These are phyloP conservation scores for Schizonepeta tenuifolia DNA, from an alignment of 257 asterid species.

Conservation along the genomic window DNA sequence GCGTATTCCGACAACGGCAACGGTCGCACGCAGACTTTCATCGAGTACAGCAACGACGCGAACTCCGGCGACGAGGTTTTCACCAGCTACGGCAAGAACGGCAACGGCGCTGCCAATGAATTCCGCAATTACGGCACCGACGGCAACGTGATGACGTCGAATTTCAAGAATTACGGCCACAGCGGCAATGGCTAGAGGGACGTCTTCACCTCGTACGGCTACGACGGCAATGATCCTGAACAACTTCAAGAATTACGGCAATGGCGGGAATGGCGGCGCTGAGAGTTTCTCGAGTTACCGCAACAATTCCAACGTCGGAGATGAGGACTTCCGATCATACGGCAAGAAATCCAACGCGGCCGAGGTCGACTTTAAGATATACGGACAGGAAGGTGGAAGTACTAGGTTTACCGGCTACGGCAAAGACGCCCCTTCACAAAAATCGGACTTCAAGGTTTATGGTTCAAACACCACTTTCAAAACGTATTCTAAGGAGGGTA, in stretches of 20 bases:
- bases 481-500: slow-evolving; percentile 52
- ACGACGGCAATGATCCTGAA: slow-evolving; percentile 52
- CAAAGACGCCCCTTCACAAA: slow-evolving; percentile 28
- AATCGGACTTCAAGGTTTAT: slow-evolving; percentile 49
- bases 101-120: slow-evolving; percentile 54
- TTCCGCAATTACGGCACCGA: slow-evolving; percentile 54
- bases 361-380: slow-evolving; percentile 46
- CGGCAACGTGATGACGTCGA: slow-evolving; percentile 60
- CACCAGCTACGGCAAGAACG: slow-evolving; percentile 64
- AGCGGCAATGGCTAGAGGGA: slow-evolving; percentile 52
- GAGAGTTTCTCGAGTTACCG: slow-evolving; percentile 61
- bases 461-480: slow-evolving; percentile 62
- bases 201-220: slow-evolving; percentile 59
- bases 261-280: slow-evolving; percentile 48
- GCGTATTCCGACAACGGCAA: slow-evolving; percentile 55
- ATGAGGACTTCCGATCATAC: slow-evolving; percentile 62
- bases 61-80: slow-evolving; percentile 64
- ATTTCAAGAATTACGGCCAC: slow-evolving; percentile 61
- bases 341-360: slow-evolving; percentile 58
- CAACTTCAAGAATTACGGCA: slow-evolving; percentile 57
- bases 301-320: slow-evolving; percentile 61
- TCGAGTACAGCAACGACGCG: slow-evolving; percentile 34
- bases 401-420: slow-evolving; percentile 59
- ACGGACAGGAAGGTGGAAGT: slow-evolving; percentile 59
- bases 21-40: slow-evolving; percentile 54